A percentile compares a stretch with the other conserved stretches of the same genome.
Conservation (phyloP, 257 asterid species). For the Capsicum baccatum region DNA sequence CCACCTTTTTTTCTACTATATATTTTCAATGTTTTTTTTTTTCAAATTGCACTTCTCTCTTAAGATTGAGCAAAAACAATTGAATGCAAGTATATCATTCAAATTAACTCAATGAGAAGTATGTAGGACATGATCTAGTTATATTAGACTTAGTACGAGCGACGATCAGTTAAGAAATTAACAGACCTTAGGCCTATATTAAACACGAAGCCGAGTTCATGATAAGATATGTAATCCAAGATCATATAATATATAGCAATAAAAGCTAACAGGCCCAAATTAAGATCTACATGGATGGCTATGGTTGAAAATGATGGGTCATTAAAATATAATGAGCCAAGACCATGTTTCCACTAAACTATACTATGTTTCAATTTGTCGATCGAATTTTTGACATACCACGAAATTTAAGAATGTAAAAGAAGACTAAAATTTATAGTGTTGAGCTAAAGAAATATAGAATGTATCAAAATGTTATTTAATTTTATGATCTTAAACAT, state of each 20-base stretch:
- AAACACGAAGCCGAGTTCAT: not conserved
- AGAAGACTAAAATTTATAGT: not conserved
- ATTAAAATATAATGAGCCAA: not conserved
- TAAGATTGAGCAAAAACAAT: not conserved
- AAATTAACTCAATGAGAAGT: not conserved
- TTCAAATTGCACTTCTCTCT: not conserved
- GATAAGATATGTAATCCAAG: not conserved
- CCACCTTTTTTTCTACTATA: not conserved
- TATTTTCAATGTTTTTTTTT: not conserved
- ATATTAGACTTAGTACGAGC: not conserved
- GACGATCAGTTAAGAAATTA: not conserved
- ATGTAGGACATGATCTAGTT: not conserved
- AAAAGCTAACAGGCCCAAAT: not conserved
- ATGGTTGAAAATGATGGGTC: not conserved
- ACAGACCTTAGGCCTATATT: not conserved
- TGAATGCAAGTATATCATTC: not conserved
- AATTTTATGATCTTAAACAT: not conserved
- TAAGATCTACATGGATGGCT: not conserved
- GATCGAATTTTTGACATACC: not conserved
- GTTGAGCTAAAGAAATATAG: not conserved
- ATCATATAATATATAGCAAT: not conserved
- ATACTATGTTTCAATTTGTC: not conserved
- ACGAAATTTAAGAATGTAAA: not conserved
- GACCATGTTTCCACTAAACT: not conserved
- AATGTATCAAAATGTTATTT: accelerated